Percentiles rank a stretch among this genome's conserved stretches.
Conservation (phyloP, 129 eudicot genomes). For the Saposhnikovia divaricata region DNA sequence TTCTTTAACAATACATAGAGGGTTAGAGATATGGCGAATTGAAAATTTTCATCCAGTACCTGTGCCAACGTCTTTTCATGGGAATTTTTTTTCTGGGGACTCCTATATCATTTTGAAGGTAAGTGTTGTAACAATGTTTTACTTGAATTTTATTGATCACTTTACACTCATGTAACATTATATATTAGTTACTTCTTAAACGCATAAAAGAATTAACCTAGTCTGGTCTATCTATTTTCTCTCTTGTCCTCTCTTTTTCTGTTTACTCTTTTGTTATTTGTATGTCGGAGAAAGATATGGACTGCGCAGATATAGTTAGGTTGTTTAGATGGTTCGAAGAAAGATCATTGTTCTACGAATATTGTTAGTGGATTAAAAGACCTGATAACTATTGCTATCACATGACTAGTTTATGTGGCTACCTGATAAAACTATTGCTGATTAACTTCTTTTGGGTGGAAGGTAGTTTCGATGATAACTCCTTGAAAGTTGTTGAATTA, state of each 20-base stretch:
- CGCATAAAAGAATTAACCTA: neutral
- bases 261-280: too few relatives aligned
- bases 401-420: neutral
- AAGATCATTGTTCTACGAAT: too few relatives aligned
- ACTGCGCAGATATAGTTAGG: too few relatives aligned
- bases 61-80: slow-evolving; percentile 56
- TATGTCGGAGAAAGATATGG: too few relatives aligned
- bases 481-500: slow-evolving; percentile 75
- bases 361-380: too few relatives aligned
- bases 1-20: slow-evolving; percentile 55
- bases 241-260: too few relatives aligned
- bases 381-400: too few relatives aligned
- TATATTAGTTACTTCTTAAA: neutral
- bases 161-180: neutral
- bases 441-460: slow-evolving; percentile 52
- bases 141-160: slow-evolving; percentile 2
- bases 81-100: slow-evolving; percentile 86
- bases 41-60: slow-evolving; percentile 76
- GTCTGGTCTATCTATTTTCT: too few relatives aligned
- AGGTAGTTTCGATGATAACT: slow-evolving; percentile 98
- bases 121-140: slow-evolving; percentile 15
- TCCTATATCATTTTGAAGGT: slow-evolving; percentile 88
- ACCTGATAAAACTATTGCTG: slow-evolving; percentile 16
- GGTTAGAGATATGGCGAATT: slow-evolving; percentile 93
- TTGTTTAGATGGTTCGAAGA: too few relatives aligned